These are phyloP conservation scores for Phytophthora lateralis DNA, from an alignment of 352 stramenopile species.

Conservation along the genomic window DNA sequence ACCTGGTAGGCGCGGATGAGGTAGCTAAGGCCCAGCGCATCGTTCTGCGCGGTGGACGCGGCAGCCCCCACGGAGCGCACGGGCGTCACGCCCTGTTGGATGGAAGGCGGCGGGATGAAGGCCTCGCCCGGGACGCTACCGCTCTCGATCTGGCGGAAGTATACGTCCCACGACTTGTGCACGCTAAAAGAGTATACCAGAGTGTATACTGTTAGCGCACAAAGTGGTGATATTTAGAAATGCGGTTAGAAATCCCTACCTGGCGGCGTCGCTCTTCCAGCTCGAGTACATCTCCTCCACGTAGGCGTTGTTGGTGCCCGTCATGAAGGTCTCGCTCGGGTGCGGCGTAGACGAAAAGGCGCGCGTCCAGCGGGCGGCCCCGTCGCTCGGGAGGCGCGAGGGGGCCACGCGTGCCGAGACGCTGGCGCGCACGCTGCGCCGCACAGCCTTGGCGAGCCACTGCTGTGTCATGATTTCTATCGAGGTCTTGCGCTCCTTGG, in stretches of 20 bases:
- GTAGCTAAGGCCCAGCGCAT: constrained; percentile 94
- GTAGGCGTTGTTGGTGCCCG: constrained; percentile 94
- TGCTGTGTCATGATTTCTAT: constrained; percentile 64
- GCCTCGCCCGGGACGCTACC: constrained; percentile 78
- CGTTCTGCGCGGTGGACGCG: constrained; percentile 60
- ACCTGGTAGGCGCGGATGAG: constrained; percentile 98
- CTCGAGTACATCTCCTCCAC: constrained; percentile 97
- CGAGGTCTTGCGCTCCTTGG: constrained; percentile 10
- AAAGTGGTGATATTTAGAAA: background rate
- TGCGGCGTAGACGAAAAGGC: constrained; percentile 72
- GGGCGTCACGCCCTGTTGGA: constrained; percentile 76
- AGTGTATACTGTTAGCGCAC: background rate
- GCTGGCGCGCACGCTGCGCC: constrained; percentile 48
- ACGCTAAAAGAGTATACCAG: constrained; percentile 45
- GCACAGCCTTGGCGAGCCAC: constrained; percentile 63
- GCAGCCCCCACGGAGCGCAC: constrained; percentile 51
- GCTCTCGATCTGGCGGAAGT: constrained; percentile 85
- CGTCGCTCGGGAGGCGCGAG: constrained; percentile 13
- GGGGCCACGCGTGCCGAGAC: constrained; percentile 25
- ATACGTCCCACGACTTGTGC: constrained; percentile 89
- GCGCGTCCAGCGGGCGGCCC: constrained; percentile 37
- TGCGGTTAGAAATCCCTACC: constrained; percentile 26
- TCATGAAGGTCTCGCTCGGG: constrained; percentile 93
- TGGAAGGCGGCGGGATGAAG: constrained; percentile 83
- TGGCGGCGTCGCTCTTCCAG: constrained; percentile 92